Evolutionary conservation across 371 early-diverging fungal genomes (phyloP), one percentile per base, ranked within the genome.

Genomic region (Blakeslea trispora): DNA sequence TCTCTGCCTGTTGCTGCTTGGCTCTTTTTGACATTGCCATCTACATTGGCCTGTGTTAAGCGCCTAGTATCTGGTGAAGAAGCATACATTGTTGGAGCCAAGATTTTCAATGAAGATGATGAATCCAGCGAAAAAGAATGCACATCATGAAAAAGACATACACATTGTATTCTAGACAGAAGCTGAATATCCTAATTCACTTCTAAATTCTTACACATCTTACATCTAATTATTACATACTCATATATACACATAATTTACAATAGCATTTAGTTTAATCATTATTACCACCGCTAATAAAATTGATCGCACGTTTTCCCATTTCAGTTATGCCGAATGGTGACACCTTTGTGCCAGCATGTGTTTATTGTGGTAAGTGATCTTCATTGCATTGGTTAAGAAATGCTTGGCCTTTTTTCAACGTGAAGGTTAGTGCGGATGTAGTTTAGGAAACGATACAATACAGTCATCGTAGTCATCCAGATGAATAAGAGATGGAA

Each of bases 1-100:
- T 73, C 68, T 28, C 53, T 80, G 24, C 82, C 82, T 24, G 53
- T 82, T 10, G 74, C 79, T 39, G 82, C 82, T 40, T 80, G 79
- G 79, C 45, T 81, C 21, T 82, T 78, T 48, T 71, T 82, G 71
- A 82, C 82, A 19, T 53, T 79, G 17, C 82, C 82, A 21, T 75
- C 79, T 9, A 77, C 81, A 19, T 28, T 81, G 50, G 79, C 79
- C n/a, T 75, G 79, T 45, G 57, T 82, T 19, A 80, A 77, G 39
- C 75, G 81, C n/a, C 57, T 82, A 6, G 47, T 59, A 6, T 56
- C 63, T 22, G 62, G 63, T 22, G 75, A 82, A 21, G 74, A 80
- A 24, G 65, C 72, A 50, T 82, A 82, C 50, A 61, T 80, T 47
- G 82, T 82, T 2, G 65, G 75, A 15, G 78, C 79, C 41, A 82